phyloP scores from a whole-genome alignment of 371 early-diverging fungal species.

The Encephalitozoon cuniculi region DNA sequence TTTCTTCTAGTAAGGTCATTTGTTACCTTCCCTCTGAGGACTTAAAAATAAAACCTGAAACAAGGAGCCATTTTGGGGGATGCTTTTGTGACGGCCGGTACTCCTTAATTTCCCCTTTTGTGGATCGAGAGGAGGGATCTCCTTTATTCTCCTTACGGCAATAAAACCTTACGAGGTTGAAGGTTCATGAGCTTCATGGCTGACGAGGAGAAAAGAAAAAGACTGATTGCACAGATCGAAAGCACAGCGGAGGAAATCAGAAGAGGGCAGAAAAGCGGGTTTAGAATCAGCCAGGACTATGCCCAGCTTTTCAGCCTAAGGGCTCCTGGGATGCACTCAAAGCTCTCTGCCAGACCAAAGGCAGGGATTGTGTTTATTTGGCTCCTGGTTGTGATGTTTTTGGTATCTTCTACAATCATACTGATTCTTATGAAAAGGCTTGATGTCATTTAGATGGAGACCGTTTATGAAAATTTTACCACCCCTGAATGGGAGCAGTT shows the following conservation, averaged over 20 bases:
- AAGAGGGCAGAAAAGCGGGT: not conserved
- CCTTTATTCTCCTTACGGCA: constrained; percentile 5
- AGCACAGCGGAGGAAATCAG: not conserved
- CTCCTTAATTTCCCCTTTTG: not conserved
- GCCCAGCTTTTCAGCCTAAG: not conserved
- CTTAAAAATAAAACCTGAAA: constrained; percentile 16
- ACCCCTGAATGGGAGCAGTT: constrained; percentile 2
- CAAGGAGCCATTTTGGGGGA: not conserved
- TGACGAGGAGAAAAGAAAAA: not conserved
- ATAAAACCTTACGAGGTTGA: not conserved
- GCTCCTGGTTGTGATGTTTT: not conserved
- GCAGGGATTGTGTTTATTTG: not conserved
- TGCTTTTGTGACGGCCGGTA: not conserved
- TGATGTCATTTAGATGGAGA: not conserved
- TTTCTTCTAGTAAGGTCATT: constrained; percentile 10
- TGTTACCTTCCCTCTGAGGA: not conserved
- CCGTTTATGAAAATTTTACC: not conserved
- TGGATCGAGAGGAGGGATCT: not conserved
- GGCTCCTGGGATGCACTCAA: not conserved
- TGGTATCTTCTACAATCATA: not conserved
- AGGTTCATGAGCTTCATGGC: not conserved
- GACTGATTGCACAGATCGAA: not conserved
- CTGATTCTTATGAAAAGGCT: not conserved
- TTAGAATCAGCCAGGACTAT: not conserved
- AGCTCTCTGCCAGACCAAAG: not conserved